Evolutionary conservation across 768 basidiomycete species (phyloP), one percentile per base, ranked within the genome.

Genomic region (Podaxis sp.): DNA sequence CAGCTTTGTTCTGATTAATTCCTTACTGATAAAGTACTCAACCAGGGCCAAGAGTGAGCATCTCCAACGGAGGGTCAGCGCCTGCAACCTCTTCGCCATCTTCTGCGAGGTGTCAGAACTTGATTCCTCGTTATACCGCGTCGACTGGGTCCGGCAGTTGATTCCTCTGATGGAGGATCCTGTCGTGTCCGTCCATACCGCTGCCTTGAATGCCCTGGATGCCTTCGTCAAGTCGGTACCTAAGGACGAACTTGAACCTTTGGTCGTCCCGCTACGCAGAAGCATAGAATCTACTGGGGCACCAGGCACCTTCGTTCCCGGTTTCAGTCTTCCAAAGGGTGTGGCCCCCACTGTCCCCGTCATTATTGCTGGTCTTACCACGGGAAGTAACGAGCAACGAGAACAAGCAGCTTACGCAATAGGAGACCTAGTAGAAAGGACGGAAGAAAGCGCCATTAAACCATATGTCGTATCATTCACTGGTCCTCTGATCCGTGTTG

Each of bases 351-450:
- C 88, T 4, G 90, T 97, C 0, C 93, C 93, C 1, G 87, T 96
- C 69, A 87, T 96, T 72, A 89, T 96, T 49, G 91, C 93, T 2
- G 96, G 96, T 68, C 89, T 99, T 39, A 94, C 95, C 0, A 92
- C 89, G 2, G 96, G 96, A 39, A 98, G 86, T 73, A 96, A 96
- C 74, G 96, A 98, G 64, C 94, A 95, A 70, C 82, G 93, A 68
- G 97, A 99, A 74, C 90, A 96, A 67, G 96, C 96, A 0, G 95
- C 96, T 0, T 94, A 94, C 68, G 95, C 93, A 30, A 96, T 99
- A 64, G 92, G 93, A n/a, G 96, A 98, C 68, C 85, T 99, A 40
- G 93, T 98, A 38, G 90, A 95, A 72, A 84, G 82, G 24, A 97
- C 96, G 0, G 84, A 89, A n/a, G 82, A 83, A 64, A 75, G 68